phyloP scores from a whole-genome alignment of 352 stramenopile genomes.

The Globisporangium irregulare region DNA sequence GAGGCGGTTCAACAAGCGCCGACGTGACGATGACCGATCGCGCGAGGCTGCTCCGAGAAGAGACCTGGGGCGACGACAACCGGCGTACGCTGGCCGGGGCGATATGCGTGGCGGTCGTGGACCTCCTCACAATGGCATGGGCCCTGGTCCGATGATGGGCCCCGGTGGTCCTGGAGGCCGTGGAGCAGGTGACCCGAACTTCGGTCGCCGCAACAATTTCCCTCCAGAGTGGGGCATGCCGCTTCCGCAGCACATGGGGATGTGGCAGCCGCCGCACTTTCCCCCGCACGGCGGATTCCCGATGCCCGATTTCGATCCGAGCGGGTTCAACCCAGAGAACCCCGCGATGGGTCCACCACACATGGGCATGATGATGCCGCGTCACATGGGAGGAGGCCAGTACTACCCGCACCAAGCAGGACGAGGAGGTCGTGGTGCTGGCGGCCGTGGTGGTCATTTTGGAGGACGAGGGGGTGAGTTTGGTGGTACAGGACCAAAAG shows the following conservation, averaged over 20 bases:
- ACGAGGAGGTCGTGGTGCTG: constrained; percentile 32
- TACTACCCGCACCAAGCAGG: constrained; percentile 40
- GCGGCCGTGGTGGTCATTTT: constrained; percentile 26
- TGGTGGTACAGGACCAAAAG: constrained; percentile 26
- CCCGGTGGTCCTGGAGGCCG: constrained; percentile 1
- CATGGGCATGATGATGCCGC: constrained; percentile 68
- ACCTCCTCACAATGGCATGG: constrained; percentile 7
- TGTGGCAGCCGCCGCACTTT: constrained; percentile 59
- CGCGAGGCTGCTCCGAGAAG: constrained; percentile 20
- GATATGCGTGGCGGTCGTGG: constrained; percentile 28
- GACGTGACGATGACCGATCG: constrained; percentile 49
- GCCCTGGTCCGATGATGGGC: constrained; percentile 13
- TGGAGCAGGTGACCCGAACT: constrained; percentile 26
- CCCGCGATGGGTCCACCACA: constrained; percentile 54
- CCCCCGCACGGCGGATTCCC: constrained; percentile 41
- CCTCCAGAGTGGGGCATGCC: constrained; percentile 66
- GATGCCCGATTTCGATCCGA: constrained; percentile 69
- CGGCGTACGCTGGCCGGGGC: constrained; percentile 25
- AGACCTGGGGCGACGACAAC: constrained; percentile 19
- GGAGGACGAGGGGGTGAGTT: constrained; percentile 25
- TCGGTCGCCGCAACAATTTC: constrained; percentile 62
- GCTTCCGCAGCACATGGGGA: constrained; percentile 47
- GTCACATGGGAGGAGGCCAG: constrained; percentile 47
- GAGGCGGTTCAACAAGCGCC: constrained; percentile 50
- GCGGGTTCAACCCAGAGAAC: constrained; percentile 61